These are phyloP conservation scores for Carallia brachiata DNA, from an alignment of 345 rosid species.

Conservation along the genomic window DNA sequence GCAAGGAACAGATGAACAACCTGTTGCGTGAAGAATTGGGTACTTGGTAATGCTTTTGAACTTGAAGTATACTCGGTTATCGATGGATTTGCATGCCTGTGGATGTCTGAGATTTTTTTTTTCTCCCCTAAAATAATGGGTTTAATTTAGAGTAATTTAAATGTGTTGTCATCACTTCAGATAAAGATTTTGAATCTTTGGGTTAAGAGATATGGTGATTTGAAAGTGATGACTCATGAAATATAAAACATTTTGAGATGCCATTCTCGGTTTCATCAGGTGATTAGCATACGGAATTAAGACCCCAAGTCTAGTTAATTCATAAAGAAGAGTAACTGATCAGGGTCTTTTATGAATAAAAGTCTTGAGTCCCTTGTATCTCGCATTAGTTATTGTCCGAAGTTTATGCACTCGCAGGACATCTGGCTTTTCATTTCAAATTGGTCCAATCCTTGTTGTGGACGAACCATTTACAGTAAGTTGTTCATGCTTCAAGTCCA, in stretches of 20 bases:
- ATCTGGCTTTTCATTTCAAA: constrained; percentile 61
- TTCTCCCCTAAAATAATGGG: no score
- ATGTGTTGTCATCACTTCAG: neutral
- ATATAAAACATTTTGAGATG: neutral
- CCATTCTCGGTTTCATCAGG: no score
- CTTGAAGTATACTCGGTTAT: neutral
- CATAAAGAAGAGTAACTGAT: no score
- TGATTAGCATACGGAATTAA: no score
- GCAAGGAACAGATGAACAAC: constrained; percentile 46
- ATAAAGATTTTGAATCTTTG: neutral
- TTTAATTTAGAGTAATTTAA: neutral
- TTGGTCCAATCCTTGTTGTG: constrained; percentile 68
- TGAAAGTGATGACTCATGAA: neutral
- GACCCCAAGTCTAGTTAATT: no score
- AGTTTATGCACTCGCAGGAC: constrained; percentile 47
- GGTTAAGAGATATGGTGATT: neutral
- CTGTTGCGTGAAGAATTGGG: constrained; percentile 58
- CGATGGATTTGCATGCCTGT: no score
- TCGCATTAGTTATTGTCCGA: neutral
- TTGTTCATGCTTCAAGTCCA: neutral
- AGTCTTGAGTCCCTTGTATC: neutral
- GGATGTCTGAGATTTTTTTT: no score
- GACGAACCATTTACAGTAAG: constrained; percentile 82
- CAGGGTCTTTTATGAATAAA: neutral
- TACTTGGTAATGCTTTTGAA: constrained; percentile 51